A percentile compares a stretch with the other conserved stretches of the same genome.
Conservation (phyloP, 257 asterid genomes). For the Catharanthus roseus region DNA sequence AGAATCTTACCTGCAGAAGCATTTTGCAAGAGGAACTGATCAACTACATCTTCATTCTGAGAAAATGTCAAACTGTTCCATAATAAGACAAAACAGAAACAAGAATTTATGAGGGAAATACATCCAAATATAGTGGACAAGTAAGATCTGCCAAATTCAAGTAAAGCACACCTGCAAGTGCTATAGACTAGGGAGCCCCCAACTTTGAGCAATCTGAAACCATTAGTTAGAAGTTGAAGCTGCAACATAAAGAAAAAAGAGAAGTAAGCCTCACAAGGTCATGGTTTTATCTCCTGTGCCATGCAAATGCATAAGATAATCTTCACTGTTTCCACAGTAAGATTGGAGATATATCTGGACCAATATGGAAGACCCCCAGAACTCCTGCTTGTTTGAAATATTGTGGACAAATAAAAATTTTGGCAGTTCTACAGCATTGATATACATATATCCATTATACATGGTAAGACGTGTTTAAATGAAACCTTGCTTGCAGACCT, state of each 20-base stretch:
- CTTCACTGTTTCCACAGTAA: neutral
- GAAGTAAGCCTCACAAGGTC: neutral
- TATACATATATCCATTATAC: neutral
- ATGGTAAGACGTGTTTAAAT: slow-evolving; percentile 6
- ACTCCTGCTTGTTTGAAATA: neutral
- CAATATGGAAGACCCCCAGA: neutral
- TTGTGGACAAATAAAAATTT: neutral
- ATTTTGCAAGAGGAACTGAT: slow-evolving; percentile 64
- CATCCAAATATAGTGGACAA: slow-evolving; percentile 3
- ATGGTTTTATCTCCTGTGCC: neutral
- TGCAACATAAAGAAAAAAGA: slow-evolving; percentile 25
- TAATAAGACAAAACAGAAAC: slow-evolving; percentile 11
- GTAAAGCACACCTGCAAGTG: slow-evolving; percentile 71
- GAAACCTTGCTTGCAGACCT: slow-evolving; percentile 34
- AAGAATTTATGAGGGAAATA: slow-evolving; percentile 1
- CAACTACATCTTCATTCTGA: slow-evolving; percentile 88
- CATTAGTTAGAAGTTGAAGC: slow-evolving; percentile 76
- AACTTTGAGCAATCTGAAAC: slow-evolving; percentile 73
- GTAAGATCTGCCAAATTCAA: slow-evolving; percentile 7
- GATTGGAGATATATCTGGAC: neutral
- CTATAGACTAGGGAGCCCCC: slow-evolving; percentile 92
- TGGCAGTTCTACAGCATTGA: neutral
- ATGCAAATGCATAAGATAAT: neutral
- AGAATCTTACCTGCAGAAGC: slow-evolving; percentile 49
- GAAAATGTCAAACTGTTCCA: slow-evolving; percentile 65